phyloP scores from a whole-genome alignment of 1,284 basidiomycete genomes.

The Megacollybia platyphylla region DNA sequence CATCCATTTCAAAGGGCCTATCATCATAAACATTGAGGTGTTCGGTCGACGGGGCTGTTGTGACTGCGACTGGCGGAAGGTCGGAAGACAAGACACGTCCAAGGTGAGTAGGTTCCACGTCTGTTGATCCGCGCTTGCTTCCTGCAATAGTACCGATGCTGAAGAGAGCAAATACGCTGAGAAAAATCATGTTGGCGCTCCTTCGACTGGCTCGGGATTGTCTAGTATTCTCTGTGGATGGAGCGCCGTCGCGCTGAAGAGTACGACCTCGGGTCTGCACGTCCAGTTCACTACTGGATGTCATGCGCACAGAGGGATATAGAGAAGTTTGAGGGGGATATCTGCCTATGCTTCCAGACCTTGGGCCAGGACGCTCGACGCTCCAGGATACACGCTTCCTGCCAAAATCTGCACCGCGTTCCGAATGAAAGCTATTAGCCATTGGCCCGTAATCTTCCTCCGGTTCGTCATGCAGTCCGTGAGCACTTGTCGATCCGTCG shows the following conservation, averaged over 20 bases:
- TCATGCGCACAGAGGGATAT: neutral
- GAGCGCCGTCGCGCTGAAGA: slow-evolving; percentile 22
- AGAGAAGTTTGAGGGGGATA: slow-evolving; percentile 9
- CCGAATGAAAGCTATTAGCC: slow-evolving; percentile 63
- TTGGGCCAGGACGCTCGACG: slow-evolving; percentile 34
- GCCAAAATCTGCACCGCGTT: slow-evolving; percentile 28
- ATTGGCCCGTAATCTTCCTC: slow-evolving; percentile 41
- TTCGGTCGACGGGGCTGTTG: neutral
- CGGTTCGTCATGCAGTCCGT: slow-evolving; percentile 33
- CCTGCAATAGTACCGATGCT: slow-evolving; percentile 40
- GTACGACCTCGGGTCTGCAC: slow-evolving; percentile 29
- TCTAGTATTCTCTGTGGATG: slow-evolving; percentile 15
- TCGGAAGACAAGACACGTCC: slow-evolving; percentile 18
- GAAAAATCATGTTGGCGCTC: slow-evolving; percentile 59
- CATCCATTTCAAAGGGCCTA: neutral
- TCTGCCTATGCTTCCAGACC: slow-evolving; percentile 29
- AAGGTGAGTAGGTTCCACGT: slow-evolving; percentile 14
- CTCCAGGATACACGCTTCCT: slow-evolving; percentile 57
- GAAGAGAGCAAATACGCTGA: slow-evolving; percentile 59
- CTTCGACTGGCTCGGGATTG: slow-evolving; percentile 49
- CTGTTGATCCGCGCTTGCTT: slow-evolving; percentile 13
- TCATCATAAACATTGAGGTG: neutral
- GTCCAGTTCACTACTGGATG: slow-evolving; percentile 9
- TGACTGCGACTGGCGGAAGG: neutral
- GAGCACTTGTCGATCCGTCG: slow-evolving; percentile 9